phyloP scores from a whole-genome alignment of 2,329 filamentous ascomycete genomes.

The Xylaria sp. region DNA sequence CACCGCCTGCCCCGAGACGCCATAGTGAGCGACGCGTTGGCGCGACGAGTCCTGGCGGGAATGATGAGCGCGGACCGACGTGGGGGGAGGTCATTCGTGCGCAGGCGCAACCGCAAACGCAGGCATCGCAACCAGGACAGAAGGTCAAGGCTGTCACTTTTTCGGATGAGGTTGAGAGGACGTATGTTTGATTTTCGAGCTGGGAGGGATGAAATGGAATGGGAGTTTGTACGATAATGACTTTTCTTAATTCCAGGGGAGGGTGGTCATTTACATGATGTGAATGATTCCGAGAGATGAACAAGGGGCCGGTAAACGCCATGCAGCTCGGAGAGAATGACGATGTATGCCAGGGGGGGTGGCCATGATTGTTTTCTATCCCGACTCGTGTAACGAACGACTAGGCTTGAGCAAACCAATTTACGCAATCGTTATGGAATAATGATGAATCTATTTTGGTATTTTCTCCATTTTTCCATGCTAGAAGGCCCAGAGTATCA shows the following conservation, averaged over 20 bases:
- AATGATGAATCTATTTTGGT: too few species aligned
- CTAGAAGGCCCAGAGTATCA: neutral
- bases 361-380: too few species aligned
- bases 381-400: too few species aligned
- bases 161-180: constrained; percentile 10
- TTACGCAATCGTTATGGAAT: too few species aligned
- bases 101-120: constrained; percentile 8
- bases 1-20: constrained; percentile 1
- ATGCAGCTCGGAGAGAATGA: too few species aligned
- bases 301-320: too few species aligned
- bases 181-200: neutral
- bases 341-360: too few species aligned
- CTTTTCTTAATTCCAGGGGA: neutral
- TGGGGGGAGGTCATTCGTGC: constrained; percentile 31
- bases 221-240: neutral
- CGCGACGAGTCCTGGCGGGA: neutral
- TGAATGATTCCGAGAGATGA: too few species aligned
- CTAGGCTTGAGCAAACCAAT: too few species aligned
- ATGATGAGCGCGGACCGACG: constrained; percentile 27
- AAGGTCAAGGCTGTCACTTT: constrained; percentile 8
- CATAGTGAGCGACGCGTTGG: constrained; percentile 4
- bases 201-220: neutral
- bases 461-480: neutral
- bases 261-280: neutral
- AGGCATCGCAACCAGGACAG: constrained; percentile 2